These are phyloP conservation scores for Camptophora hylomeconis DNA, from an alignment of 2,329 filamentous ascomycete species.

Conservation along the genomic window DNA sequence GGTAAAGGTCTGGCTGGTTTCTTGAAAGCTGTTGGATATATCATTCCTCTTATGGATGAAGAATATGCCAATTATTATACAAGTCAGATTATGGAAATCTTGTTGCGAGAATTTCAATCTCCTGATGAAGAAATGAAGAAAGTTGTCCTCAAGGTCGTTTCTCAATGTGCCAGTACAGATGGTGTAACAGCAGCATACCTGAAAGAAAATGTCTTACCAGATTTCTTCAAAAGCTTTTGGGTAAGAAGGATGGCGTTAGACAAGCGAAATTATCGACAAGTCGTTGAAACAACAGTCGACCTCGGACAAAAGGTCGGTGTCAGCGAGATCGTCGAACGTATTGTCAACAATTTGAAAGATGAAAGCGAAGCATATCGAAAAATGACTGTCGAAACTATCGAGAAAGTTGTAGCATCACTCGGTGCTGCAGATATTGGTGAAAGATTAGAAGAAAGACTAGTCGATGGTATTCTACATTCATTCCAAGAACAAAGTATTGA, in stretches of 20 bases:
- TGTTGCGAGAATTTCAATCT: slow-evolving; percentile 88
- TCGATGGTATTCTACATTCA: slow-evolving; percentile 87
- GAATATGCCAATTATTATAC: slow-evolving; percentile 99
- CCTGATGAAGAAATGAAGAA: slow-evolving; percentile 99
- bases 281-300: slow-evolving; percentile 95
- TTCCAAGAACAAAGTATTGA: slow-evolving; percentile 98
- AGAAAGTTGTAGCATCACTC: slow-evolving; percentile 87
- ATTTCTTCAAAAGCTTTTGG: slow-evolving; percentile 99
- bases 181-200: slow-evolving; percentile 91
- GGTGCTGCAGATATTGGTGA: slow-evolving; percentile 91
- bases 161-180: slow-evolving; percentile 85
- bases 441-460: slow-evolving; percentile 79
- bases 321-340: slow-evolving; percentile 82
- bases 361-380: slow-evolving; percentile 96
- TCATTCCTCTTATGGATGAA: slow-evolving; percentile 98
- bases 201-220: slow-evolving; percentile 85
- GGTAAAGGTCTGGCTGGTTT: slow-evolving; percentile 94
- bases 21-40: slow-evolving; percentile 92
- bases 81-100: slow-evolving; percentile 95
- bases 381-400: slow-evolving; percentile 97
- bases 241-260: slow-evolving; percentile 92
- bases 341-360: slow-evolving; percentile 93
- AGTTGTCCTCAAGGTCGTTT: slow-evolving; percentile 93
- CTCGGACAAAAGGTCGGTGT: slow-evolving; percentile 96
- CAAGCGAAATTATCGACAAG: slow-evolving; percentile 93